Evolutionary conservation across 1,139 yeast genomes (phyloP).

Genomic region (Geotrichum reessii): DNA sequence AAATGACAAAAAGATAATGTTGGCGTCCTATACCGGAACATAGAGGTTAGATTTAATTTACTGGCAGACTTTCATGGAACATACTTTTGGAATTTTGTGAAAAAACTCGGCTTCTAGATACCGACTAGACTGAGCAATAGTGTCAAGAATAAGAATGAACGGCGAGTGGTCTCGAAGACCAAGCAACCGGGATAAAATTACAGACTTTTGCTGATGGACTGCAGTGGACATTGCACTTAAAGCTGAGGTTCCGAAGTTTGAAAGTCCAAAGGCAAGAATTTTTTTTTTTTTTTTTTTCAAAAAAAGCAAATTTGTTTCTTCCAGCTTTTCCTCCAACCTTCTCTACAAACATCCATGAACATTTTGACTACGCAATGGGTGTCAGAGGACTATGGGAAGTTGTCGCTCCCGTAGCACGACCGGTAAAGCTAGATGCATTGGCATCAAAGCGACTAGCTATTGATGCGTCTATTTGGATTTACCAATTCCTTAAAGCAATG

Average conservation of each 20-base stretch:
- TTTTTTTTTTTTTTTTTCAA: constrained; percentile 1
- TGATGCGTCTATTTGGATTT: constrained; percentile 98
- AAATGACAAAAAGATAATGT: constrained; percentile 51
- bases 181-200: constrained; percentile 46
- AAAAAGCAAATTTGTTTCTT: no score
- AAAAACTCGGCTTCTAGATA: constrained; percentile 54
- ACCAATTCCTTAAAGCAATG: constrained; percentile 92
- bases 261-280: background rate
- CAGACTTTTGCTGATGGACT: constrained; percentile 32
- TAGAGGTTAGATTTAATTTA: background rate
- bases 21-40: constrained; percentile 8
- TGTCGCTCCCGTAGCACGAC: constrained; percentile 82
- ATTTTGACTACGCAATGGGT: constrained; percentile 55
- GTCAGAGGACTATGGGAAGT: constrained; percentile 94
- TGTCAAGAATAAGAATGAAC: constrained; percentile 61
- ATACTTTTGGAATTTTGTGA: constrained; percentile 33
- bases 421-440: constrained; percentile 81
- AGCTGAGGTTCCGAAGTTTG: background rate
- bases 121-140: constrained; percentile 61
- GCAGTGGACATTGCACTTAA: background rate
- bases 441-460: constrained; percentile 75
- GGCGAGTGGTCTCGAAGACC: constrained; percentile 69
- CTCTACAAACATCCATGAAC: background rate
- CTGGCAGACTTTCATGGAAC: background rate
- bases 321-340: background rate